A percentile compares a stretch with the other conserved stretches of the same genome.
Conservation (phyloP, 129 eudicot genomes). For the Heracleum sosnowskyi region DNA sequence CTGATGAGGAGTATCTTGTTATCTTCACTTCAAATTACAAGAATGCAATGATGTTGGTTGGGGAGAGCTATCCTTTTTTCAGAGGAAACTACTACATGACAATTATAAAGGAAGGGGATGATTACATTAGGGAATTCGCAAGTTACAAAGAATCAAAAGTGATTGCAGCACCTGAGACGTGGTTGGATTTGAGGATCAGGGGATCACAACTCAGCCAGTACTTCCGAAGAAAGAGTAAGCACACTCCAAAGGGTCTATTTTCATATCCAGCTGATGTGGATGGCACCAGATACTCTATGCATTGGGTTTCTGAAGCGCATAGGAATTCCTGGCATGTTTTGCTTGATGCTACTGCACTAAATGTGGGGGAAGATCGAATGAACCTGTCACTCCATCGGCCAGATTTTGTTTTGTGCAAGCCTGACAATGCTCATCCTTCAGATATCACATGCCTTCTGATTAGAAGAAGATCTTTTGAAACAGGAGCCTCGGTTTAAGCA, state of each 20-base stretch:
- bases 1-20: constrained; percentile 67
- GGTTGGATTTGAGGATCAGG: constrained; percentile 71
- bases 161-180: constrained; percentile 54
- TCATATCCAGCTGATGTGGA: constrained; percentile 52
- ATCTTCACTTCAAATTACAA: constrained; percentile 48
- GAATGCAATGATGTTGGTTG: constrained; percentile 62
- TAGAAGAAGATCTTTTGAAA: constrained; percentile 50
- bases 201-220: constrained; percentile 77
- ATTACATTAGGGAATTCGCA: constrained; percentile 55
- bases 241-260: constrained; percentile 56
- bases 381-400: constrained; percentile 65
- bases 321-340: constrained; percentile 71
- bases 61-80: constrained; percentile 75
- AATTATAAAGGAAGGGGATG: constrained; percentile 37
- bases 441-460: constrained; percentile 65
- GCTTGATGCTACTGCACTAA: constrained; percentile 52
- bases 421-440: constrained; percentile 43
- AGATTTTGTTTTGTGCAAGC: constrained; percentile 58
- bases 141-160: constrained; percentile 60
- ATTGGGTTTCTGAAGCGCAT: constrained; percentile 73
- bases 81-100: constrained; percentile 62
- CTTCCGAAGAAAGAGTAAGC: constrained; percentile 50
- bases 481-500: constrained; percentile 21
- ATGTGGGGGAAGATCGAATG: constrained; percentile 52
- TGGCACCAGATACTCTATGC: constrained; percentile 68